Percentiles rank a stretch among this genome's conserved stretches.
Evolutionary conservation across 2,329 filamentous ascomycete species (phyloP).

Genomic region (Sporothrix brunneoviolacea): DNA sequence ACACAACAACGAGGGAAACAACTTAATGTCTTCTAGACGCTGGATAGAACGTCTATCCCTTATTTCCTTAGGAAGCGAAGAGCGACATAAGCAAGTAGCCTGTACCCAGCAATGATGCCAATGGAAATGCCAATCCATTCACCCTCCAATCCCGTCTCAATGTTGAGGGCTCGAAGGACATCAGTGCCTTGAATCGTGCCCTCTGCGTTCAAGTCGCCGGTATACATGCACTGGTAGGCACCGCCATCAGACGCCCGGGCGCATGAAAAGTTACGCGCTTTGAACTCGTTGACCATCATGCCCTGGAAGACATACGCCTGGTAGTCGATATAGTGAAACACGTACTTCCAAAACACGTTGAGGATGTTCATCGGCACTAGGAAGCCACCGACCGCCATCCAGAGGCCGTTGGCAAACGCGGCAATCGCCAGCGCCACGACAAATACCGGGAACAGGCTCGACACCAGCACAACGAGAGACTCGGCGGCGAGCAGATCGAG

Average conservation of each 20-base stretch:
- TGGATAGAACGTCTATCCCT: too few species aligned
- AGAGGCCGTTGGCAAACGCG: conserved; percentile 80
- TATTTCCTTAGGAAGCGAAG: conserved; percentile 1
- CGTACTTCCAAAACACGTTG: conserved; percentile 80
- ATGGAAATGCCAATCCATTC: conserved; percentile 73
- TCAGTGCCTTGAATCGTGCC: conserved; percentile 66
- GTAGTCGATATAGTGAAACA: conserved; percentile 85
- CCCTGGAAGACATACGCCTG: conserved; percentile 81
- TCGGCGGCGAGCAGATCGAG: conserved; percentile 77
- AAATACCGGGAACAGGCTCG: conserved; percentile 68
- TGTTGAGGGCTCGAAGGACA: conserved; percentile 65
- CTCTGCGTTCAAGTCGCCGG: conserved; percentile 51
- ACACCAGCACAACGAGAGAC: conserved; percentile 71
- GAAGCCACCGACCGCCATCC: conserved; percentile 84
- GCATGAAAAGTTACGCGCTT: conserved; percentile 57
- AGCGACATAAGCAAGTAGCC: conserved; percentile 26
- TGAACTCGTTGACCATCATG: conserved; percentile 91
- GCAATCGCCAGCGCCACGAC: conserved; percentile 72
- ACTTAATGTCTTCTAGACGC: too few species aligned
- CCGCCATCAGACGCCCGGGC: conserved; percentile 13
- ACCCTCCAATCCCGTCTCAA: conserved; percentile 54
- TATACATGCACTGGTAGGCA: conserved; percentile 63
- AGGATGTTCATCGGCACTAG: conserved; percentile 65
- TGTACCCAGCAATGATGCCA: conserved; percentile 66
- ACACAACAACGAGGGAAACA: too few species aligned